phyloP scores from a whole-genome alignment of 257 asterid species.

The Prunella vulgaris region DNA sequence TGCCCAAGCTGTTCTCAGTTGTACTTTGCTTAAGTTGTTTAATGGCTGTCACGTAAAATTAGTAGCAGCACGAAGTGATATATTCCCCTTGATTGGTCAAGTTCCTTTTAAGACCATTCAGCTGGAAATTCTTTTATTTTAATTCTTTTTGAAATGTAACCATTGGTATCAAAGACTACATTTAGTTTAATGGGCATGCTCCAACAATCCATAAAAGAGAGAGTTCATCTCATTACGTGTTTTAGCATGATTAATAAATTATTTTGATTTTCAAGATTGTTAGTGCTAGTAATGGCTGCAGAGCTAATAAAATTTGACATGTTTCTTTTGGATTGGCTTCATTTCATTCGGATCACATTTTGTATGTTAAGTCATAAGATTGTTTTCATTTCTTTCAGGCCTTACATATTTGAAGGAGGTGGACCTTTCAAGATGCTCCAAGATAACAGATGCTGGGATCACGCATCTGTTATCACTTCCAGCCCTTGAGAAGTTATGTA shows the following conservation, averaged over 20 bases:
- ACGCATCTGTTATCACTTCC: constrained; percentile 62
- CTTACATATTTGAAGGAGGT: constrained; percentile 63
- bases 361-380: neutral
- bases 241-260: neutral
- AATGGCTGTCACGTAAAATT: neutral
- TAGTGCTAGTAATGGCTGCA: constrained; percentile 7
- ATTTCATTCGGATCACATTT: neutral
- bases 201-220: neutral
- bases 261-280: neutral
- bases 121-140: neutral
- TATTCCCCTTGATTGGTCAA: constrained; percentile 6
- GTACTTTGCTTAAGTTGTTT: constrained; percentile 7
- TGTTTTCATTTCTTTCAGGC: constrained; percentile 45
- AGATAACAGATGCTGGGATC: constrained; percentile 75
- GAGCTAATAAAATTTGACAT: neutral
- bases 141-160: neutral
- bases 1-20: neutral
- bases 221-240: neutral
- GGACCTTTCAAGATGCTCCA: constrained; percentile 80
- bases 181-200: neutral
- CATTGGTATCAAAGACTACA: neutral
- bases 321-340: constrained; percentile 16
- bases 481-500: constrained; percentile 66
- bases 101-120: neutral
- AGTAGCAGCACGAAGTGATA: neutral